These are phyloP conservation scores for Beauveria asiatica DNA, from an alignment of 2,329 filamentous ascomycete species.

Conservation along the genomic window DNA sequence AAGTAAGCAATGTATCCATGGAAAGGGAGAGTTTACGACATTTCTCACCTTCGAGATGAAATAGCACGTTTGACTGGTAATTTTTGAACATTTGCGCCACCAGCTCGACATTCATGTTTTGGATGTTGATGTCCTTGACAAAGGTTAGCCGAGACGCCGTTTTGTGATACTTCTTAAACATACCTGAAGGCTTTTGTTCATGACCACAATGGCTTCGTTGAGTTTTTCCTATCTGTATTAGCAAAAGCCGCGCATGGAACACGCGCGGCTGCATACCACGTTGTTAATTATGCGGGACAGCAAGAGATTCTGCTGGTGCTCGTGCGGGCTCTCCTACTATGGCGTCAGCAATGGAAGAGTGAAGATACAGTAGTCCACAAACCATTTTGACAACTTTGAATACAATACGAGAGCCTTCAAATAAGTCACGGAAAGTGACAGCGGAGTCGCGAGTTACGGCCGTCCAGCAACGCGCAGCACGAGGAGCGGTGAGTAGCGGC, in stretches of 20 bases:
- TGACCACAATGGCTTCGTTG: constrained; percentile 83
- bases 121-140: constrained; percentile 83
- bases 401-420: neutral
- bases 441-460: neutral
- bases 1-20: constrained; percentile 13
- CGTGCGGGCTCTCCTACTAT: constrained; percentile 80
- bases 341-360: neutral
- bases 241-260: neutral
- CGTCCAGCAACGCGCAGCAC: neutral
- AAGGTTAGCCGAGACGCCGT: neutral
- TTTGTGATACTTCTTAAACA: neutral
- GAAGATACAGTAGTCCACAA: neutral
- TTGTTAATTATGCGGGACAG: constrained; percentile 95
- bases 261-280: constrained; percentile 57
- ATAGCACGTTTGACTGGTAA: constrained; percentile 95
- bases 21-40: neutral
- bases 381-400: neutral
- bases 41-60: constrained; percentile 81
- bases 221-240: constrained; percentile 73
- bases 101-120: constrained; percentile 97
- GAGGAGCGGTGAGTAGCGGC: constrained; percentile 25
- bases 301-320: constrained; percentile 91
- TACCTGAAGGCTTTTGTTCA: constrained; percentile 89
- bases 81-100: constrained; percentile 99
- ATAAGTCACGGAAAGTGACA: neutral